phyloP scores from a whole-genome alignment of 257 asterid species.

The Mentha longifolia region DNA sequence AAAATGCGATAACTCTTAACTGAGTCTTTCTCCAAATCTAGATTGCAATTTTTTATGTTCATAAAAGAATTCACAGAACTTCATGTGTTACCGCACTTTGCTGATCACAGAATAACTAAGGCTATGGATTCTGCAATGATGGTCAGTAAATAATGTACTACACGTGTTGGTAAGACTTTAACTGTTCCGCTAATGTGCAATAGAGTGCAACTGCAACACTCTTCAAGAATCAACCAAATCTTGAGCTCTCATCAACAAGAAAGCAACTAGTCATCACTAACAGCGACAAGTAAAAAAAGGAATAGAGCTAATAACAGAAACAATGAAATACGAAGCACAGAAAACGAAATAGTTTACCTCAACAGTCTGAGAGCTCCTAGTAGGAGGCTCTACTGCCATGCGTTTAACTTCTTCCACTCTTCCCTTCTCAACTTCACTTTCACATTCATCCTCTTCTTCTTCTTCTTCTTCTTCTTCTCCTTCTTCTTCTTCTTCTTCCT shows the following conservation, averaged over 20 bases:
- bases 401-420: slow-evolving; percentile 35
- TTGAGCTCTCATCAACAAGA: not conserved
- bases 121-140: not conserved
- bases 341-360: slow-evolving; percentile 48
- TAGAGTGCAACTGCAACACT: not conserved
- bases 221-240: slow-evolving; percentile 6
- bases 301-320: slow-evolving; percentile 7
- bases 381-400: slow-evolving; percentile 29
- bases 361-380: slow-evolving; percentile 38
- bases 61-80: not conserved
- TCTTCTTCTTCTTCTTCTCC: too few relatives aligned
- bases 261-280: slow-evolving; percentile 3
- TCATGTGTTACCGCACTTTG: not conserved
- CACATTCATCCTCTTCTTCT: too few relatives aligned
- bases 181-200: not conserved
- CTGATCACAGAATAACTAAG: not conserved
- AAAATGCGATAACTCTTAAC: not conserved
- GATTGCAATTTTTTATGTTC: not conserved
- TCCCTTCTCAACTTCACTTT: slow-evolving; percentile 31
- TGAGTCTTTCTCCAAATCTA: not conserved
- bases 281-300: slow-evolving; percentile 4
- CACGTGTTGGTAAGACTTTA: not conserved
- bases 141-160: not conserved
- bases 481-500: slow-evolving; percentile 29
- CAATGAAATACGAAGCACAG: slow-evolving; percentile 10